These are phyloP conservation scores for Mycena sp. DNA, from an alignment of 1,284 basidiomycete species.

Conservation along the genomic window DNA sequence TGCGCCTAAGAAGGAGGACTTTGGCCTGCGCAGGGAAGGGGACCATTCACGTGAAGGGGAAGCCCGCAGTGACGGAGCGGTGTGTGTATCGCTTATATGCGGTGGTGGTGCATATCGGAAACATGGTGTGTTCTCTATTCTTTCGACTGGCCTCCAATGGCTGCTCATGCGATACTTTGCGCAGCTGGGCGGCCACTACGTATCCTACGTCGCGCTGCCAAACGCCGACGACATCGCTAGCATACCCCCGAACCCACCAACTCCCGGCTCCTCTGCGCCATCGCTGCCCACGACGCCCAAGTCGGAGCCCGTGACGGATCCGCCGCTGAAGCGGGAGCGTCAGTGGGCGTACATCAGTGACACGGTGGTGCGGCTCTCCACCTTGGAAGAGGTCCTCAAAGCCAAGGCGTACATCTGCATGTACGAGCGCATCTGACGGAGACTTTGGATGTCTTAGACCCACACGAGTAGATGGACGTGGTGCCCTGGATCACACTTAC, in stretches of 20 bases:
- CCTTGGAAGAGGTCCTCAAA: conserved; percentile 88
- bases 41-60: conserved; percentile 42
- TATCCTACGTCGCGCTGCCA: conserved; percentile 80
- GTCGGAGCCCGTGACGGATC: no score
- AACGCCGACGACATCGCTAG: conserved; percentile 31
- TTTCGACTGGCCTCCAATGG: neutral
- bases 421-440: conserved; percentile 71
- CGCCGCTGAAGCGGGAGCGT: conserved; percentile 45
- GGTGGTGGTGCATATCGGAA: conserved; percentile 91
- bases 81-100: conserved; percentile 83
- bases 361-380: conserved; percentile 80
- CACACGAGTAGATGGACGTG: neutral
- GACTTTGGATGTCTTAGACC: neutral
- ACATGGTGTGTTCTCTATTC: conserved; percentile 65
- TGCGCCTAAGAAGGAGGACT: conserved; percentile 83
- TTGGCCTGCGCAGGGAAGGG: conserved; percentile 52
- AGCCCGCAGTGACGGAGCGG: conserved; percentile 53
- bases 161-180: conserved; percentile 25
- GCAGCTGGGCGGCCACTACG: conserved; percentile 86
- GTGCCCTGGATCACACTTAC: neutral
- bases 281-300: conserved; percentile 24
- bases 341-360: conserved; percentile 95
- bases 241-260: conserved; percentile 25
- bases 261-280: conserved; percentile 19
- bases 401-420: conserved; percentile 93